Conservation (phyloP, 805 yeast species). For the Lipomyces sp. region DNA sequence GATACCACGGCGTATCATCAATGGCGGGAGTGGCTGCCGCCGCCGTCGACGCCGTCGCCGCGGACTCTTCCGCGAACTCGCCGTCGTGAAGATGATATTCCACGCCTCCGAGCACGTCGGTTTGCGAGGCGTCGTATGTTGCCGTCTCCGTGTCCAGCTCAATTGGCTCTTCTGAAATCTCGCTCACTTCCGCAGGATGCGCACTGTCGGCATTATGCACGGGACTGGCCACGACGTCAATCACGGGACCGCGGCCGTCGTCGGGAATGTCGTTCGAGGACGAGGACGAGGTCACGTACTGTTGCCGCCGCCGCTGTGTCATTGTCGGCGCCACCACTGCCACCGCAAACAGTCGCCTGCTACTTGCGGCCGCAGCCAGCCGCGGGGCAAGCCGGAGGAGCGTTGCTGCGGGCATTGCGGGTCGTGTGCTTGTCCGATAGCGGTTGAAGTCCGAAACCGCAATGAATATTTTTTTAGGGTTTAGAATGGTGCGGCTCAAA, state of each 20-base stretch:
- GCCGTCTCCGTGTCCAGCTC: constrained; percentile 7
- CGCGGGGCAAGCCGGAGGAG: no score
- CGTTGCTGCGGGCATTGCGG: no score
- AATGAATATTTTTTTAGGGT: no score
- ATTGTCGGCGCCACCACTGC: no score
- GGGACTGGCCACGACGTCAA: not conserved
- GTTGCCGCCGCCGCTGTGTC: no score
- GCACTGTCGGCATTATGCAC: not conserved
- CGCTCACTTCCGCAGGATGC: not conserved
- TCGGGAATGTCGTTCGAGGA: no score
- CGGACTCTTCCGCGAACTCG: constrained; percentile 5
- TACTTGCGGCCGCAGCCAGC: no score
- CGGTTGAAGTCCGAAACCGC: no score
- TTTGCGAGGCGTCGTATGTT: constrained; percentile 6
- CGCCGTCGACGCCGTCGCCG: not conserved
- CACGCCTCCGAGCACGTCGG: constrained; percentile 6
- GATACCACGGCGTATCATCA: constrained; percentile 24
- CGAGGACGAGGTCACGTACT: no score
- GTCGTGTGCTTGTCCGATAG: no score
- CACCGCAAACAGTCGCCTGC: no score
- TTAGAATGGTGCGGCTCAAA: no score
- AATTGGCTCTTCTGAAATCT: not conserved
- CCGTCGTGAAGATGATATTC: constrained; percentile 23
- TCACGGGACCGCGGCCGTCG: not conserved
- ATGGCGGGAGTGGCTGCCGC: not conserved